Evolutionary conservation across 129 eudicot genomes (phyloP).

Genomic region (Chrysanthemum makinoi): DNA sequence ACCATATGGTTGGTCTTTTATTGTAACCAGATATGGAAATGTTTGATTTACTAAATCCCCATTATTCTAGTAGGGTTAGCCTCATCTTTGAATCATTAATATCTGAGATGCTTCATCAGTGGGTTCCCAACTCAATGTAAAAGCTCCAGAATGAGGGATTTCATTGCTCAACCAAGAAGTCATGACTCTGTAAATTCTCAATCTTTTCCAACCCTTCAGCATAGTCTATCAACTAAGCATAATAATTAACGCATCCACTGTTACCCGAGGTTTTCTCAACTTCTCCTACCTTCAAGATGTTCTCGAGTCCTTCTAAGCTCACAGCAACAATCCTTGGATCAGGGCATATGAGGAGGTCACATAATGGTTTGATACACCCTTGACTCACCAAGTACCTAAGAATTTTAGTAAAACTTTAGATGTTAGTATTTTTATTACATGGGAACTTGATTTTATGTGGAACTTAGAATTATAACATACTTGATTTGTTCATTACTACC

Average conservation of each 20-base stretch:
- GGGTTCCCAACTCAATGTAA: too few relatives aligned
- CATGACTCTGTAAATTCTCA: constrained; percentile 80
- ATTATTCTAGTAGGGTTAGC: too few relatives aligned
- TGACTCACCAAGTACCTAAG: constrained; percentile 74
- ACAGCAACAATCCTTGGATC: constrained; percentile 85
- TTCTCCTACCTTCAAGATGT: constrained; percentile 88
- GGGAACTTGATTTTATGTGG: background rate
- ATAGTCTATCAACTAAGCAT: constrained; percentile 77
- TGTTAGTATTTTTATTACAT: background rate
- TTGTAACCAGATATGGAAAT: too few relatives aligned
- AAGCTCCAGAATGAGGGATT: constrained; percentile 16
- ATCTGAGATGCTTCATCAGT: too few relatives aligned
- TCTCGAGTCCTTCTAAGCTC: constrained; percentile 86
- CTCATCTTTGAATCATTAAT: too few relatives aligned
- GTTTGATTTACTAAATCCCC: too few relatives aligned
- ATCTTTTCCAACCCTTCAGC: constrained; percentile 91
- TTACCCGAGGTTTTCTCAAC: constrained; percentile 64
- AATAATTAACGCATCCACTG: constrained; percentile 61
- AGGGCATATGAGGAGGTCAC: constrained; percentile 83
- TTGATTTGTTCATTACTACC: constrained; percentile 75
- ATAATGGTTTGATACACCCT: constrained; percentile 81
- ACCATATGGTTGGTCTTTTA: too few relatives aligned
- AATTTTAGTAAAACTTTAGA: background rate
- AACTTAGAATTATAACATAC: constrained; percentile 24
- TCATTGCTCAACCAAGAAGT: constrained; percentile 46